Base-by-base conservation (phyloP, 192 early-diverging fungal genomes). In the Umbelopsis sp. region DNA sequence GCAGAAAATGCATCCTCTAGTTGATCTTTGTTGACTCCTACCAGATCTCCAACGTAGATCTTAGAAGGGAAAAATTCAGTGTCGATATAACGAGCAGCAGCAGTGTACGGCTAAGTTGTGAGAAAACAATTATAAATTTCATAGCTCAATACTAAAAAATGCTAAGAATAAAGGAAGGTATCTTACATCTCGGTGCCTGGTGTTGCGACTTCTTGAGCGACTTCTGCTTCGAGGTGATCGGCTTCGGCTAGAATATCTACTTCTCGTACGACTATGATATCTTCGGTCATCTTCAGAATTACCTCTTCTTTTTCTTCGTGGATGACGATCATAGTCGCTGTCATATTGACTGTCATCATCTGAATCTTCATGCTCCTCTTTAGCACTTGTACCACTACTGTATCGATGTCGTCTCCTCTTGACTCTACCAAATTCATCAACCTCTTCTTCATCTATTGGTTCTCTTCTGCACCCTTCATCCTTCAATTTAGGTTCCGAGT, bases 11-110 rank as follows among this genome's bases (percentile, higher is more conserved):
- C 44, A 6, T 73, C 49, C 32, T 79, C 68, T 11, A 81, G 31
- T 36, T 68, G 41, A 36, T 75, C 53, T 53, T 72, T 59, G 16
- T 74, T 65, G 4, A 81, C 77, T 22, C 71, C 54, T 34, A 66
- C 44, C n/a, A 85, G 47, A 50, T 85, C 82, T 14, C 83, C 83
- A 21, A 85, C 76, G 68, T 85, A 85, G 11, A 85, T 82, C 59
- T 85, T 85, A 1, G 81, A 82, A 3, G 81, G 81, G 49, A 81
- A 85, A 53, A 85, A 85, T 43, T 82, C 83, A 9, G 83, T 85
- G 52, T 85, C 83, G 12, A 85, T 67, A 43, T 85, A 85, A 9
- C 82, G 78, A 65, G 79, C 82, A 11, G 83, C 83, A 5, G 81
- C 81, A 21, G 73, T 36, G 59, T 82, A 85, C 11, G 75, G 78